Evolutionary conservation across 2,329 filamentous ascomycete species (phyloP).

Genomic region (Fusarium sp.): DNA sequence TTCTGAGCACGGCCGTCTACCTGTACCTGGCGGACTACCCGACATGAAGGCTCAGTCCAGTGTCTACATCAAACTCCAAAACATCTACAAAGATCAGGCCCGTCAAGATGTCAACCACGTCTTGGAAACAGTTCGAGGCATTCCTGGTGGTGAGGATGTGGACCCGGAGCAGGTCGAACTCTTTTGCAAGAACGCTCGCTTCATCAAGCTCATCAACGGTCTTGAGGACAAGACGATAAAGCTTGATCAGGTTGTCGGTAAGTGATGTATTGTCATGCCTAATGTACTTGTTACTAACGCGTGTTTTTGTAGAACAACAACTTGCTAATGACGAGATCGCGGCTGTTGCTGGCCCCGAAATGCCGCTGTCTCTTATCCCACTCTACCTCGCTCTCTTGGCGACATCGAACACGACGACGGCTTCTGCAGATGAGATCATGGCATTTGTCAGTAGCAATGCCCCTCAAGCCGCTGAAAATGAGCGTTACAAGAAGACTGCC

Average conservation of each 20-base stretch:
- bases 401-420: slow-evolving; percentile 62
- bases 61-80: slow-evolving; percentile 92
- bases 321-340: slow-evolving; percentile 68
- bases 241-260: slow-evolving; percentile 70
- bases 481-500: slow-evolving; percentile 68
- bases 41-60: slow-evolving; percentile 98
- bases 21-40: slow-evolving; percentile 87
- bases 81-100: slow-evolving; percentile 92
- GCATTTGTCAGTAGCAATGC: slow-evolving; percentile 59
- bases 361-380: slow-evolving; percentile 74
- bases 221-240: slow-evolving; percentile 60
- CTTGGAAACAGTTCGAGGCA: slow-evolving; percentile 71
- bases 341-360: slow-evolving; percentile 62
- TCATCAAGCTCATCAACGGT: slow-evolving; percentile 87
- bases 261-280: slow-evolving; percentile 47
- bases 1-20: slow-evolving; percentile 78
- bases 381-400: slow-evolving; percentile 78
- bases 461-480: slow-evolving; percentile 64
- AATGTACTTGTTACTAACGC: slow-evolving; percentile 6
- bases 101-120: slow-evolving; percentile 84
- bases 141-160: slow-evolving; percentile 67
- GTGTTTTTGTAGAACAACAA: slow-evolving; percentile 63
- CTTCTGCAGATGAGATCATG: slow-evolving; percentile 70
- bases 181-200: slow-evolving; percentile 96
- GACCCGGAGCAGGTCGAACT: slow-evolving; percentile 84